Evolutionary conservation across 2,329 filamentous ascomycete genomes (phyloP).

Genomic region (Dendryphion nanum): DNA sequence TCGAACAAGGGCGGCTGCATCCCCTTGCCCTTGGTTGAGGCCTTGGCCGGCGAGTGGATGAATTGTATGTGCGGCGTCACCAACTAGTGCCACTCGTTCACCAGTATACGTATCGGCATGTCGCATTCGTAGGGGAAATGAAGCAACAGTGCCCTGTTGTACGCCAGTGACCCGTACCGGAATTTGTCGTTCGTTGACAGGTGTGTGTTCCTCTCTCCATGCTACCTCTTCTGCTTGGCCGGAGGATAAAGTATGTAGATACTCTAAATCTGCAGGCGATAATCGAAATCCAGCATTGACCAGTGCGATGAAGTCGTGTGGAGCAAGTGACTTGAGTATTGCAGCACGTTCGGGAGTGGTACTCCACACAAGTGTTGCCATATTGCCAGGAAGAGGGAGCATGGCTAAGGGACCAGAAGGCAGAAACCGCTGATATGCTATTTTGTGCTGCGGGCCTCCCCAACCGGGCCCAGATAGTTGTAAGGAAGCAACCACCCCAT

Average conservation of each 20-base stretch:
- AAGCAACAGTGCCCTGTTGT: constrained; percentile 77
- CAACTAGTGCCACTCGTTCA: constrained; percentile 86
- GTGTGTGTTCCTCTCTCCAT: constrained; percentile 79
- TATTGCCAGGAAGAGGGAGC: constrained; percentile 80
- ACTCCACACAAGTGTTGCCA: constrained; percentile 89
- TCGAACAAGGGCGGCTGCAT: constrained; percentile 74
- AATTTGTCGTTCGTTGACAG: constrained; percentile 46
- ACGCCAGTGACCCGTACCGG: constrained; percentile 69
- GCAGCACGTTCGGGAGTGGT: constrained; percentile 80
- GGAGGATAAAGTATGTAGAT: constrained; percentile 65
- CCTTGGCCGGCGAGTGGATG: constrained; percentile 95
- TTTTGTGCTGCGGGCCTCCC: constrained; percentile 53
- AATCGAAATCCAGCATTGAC: constrained; percentile 94
- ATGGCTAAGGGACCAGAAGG: constrained; percentile 90
- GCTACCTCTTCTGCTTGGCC: constrained; percentile 67
- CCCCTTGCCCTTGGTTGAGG: constrained; percentile 87
- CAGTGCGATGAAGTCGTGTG: constrained; percentile 75
- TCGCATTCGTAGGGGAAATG: constrained; percentile 86
- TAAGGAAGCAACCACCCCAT: constrained; percentile 89
- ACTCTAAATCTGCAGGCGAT: constrained; percentile 73
- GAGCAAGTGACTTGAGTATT: constrained; percentile 71
- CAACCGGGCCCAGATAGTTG: constrained; percentile 59
- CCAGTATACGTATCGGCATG: constrained; percentile 93
- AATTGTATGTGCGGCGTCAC: constrained; percentile 92
- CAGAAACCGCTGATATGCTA: constrained; percentile 92